Conservation (phyloP, 2,329 filamentous ascomycete genomes). For the Pseudohalonectria lignicola region DNA sequence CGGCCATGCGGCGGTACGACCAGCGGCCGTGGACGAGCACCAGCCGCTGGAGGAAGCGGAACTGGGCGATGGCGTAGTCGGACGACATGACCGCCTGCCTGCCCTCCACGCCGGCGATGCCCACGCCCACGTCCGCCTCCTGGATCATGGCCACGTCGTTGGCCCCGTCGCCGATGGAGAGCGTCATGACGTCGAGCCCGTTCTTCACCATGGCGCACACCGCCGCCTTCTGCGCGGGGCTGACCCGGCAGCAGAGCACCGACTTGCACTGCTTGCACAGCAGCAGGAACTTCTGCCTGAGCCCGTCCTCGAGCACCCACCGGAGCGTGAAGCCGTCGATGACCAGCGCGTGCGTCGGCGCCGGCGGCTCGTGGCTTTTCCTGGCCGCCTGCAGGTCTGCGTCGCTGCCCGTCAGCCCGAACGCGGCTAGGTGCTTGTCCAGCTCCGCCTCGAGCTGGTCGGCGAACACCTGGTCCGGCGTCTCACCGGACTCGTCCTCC, state of each 20-base stretch:
- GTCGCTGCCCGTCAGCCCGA: conserved; percentile 73
- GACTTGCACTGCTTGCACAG: conserved; percentile 96
- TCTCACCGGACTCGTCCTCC: conserved; percentile 51
- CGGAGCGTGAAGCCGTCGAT: conserved; percentile 93
- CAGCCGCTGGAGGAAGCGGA: conserved; percentile 75
- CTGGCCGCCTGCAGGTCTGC: conserved; percentile 72
- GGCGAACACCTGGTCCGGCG: conserved; percentile 36
- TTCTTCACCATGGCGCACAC: conserved; percentile 93
- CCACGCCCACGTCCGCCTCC: conserved; percentile 91
- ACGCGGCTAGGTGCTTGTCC: conserved; percentile 59
- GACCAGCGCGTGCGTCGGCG: conserved; percentile 80
- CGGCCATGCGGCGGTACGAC: conserved; percentile 90
- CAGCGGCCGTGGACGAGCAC: conserved; percentile 86
- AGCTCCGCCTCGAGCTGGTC: conserved; percentile 57
- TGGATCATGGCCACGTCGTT: conserved; percentile 98
- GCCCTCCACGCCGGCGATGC: conserved; percentile 87
- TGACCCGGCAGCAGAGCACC: conserved; percentile 94
- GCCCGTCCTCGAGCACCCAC: conserved; percentile 67
- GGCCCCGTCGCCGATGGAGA: conserved; percentile 86
- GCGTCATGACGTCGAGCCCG: conserved; percentile 89
- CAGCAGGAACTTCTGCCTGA: conserved; percentile 88
- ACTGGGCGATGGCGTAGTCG: conserved; percentile 91
- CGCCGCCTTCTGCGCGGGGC: conserved; percentile 92
- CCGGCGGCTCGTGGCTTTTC: conserved; percentile 75
- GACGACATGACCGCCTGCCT: conserved; percentile 92